Evolutionary conservation across 208 protist species (phyloP).

Genomic region (Leishmania gerbilli): DNA sequence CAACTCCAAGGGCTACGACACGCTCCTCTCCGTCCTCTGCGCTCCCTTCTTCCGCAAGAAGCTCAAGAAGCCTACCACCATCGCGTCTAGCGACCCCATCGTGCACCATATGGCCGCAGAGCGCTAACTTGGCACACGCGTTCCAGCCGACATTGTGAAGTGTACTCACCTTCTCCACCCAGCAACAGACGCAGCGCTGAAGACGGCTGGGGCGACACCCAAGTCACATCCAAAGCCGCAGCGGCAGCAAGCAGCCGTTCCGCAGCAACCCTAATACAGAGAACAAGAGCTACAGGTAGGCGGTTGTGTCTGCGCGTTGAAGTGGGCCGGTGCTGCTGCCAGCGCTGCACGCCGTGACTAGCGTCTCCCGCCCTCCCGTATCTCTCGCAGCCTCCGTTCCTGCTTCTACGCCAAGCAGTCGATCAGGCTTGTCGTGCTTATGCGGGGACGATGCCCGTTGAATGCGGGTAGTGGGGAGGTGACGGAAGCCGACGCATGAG

Average conservation of each 20-base stretch:
- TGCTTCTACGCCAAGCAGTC: background rate
- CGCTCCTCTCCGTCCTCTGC: slow-evolving; percentile 27
- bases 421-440: background rate
- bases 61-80: background rate
- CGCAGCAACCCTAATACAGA: background rate
- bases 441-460: background rate
- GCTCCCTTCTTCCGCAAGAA: slow-evolving; percentile 30
- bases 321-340: background rate
- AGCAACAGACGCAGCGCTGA: background rate
- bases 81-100: slow-evolving; percentile 3
- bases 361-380: background rate
- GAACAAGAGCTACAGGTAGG: background rate
- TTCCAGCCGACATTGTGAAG: slow-evolving; percentile 5
- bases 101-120: slow-evolving; percentile 2
- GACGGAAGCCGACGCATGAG: background rate
- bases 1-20: slow-evolving; percentile 12
- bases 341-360: background rate
- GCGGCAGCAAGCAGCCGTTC: background rate
- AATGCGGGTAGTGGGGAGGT: background rate
- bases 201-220: background rate
- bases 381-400: background rate
- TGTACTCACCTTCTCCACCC: slow-evolving; percentile 8
- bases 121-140: slow-evolving; percentile 10
- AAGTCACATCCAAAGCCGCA: background rate
- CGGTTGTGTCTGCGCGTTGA: background rate